Evolutionary conservation across 345 rosid species (phyloP).

Genomic region (Ceriops decandra): DNA sequence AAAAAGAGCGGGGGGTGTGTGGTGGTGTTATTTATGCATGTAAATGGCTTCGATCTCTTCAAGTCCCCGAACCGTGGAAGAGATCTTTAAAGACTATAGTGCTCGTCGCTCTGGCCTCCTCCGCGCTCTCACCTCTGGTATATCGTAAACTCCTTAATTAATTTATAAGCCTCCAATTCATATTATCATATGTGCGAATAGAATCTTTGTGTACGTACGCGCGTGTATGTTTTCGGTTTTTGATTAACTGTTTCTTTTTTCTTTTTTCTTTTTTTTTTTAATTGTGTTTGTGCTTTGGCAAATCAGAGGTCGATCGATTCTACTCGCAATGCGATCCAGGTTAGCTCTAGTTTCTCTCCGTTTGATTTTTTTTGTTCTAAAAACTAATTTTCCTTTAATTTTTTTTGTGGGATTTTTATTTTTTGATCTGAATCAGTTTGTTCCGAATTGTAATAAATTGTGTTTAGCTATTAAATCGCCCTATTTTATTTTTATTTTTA

Average conservation of each 20-base stretch:
- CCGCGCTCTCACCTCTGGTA: conserved; percentile 89
- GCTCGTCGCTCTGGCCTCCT: conserved; percentile 77
- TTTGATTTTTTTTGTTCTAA: neutral
- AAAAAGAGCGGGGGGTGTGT: too few relatives aligned
- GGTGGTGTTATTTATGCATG: neutral
- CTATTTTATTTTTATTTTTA: too few relatives aligned
- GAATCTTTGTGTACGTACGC: conserved; percentile 3
- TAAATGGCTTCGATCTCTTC: conserved; percentile 40
- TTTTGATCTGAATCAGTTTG: too few relatives aligned
- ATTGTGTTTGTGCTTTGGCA: neutral
- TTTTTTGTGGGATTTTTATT: neutral
- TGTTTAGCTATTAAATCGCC: too few relatives aligned
- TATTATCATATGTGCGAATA: neutral
- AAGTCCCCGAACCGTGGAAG: conserved; percentile 88
- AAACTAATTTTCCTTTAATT: neutral
- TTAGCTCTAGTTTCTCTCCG: conserved; percentile 28
- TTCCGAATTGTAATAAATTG: too few relatives aligned
- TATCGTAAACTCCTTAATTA: neutral
- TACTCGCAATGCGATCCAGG: conserved; percentile 97
- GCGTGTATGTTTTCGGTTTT: neutral
- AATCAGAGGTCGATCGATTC: conserved; percentile 84
- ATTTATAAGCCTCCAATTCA: neutral
- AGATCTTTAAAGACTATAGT: conserved; percentile 83
- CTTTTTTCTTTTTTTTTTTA: too few relatives aligned
- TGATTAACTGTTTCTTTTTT: neutral